Conservation (phyloP, 208 protist species). For the Crithidia mellificae region DNA sequence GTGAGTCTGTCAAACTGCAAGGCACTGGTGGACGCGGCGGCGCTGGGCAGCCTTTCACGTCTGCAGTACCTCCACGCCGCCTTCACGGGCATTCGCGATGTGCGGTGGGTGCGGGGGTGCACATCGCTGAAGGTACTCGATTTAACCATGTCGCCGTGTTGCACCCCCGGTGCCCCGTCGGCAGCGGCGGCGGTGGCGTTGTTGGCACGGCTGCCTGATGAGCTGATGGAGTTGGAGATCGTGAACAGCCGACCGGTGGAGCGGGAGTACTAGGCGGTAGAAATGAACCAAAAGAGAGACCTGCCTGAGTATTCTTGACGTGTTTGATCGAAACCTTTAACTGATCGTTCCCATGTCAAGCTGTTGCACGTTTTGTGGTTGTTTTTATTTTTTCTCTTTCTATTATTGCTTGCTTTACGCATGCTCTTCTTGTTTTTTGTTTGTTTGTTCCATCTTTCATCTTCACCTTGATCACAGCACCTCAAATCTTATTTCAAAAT, state of each 20-base stretch:
- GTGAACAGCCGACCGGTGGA: constrained; percentile 18
- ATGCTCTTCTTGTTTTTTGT: too few species aligned
- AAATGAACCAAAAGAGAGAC: too few species aligned
- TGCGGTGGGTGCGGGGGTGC: constrained; percentile 13
- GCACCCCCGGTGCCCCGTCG: not conserved
- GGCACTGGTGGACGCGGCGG: constrained; percentile 8
- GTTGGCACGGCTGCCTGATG: constrained; percentile 3
- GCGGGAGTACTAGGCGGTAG: not conserved
- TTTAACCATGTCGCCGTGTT: constrained; percentile 17
- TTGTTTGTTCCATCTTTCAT: too few species aligned
- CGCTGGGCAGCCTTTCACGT: constrained; percentile 58
- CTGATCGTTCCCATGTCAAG: too few species aligned
- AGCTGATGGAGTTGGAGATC: constrained; percentile 19
- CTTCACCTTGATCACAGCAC: too few species aligned
- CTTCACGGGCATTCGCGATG: constrained; percentile 45
- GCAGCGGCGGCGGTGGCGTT: constrained; percentile 4
- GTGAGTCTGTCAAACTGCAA: constrained; percentile 2
- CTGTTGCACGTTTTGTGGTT: too few species aligned
- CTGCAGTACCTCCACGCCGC: constrained; percentile 87
- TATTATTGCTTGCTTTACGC: too few species aligned
- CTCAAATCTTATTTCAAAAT: too few species aligned
- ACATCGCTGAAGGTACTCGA: constrained; percentile 19
- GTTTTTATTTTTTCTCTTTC: too few species aligned
- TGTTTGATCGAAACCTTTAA: too few species aligned
- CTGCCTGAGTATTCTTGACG: too few species aligned